phyloP scores from a whole-genome alignment of 1,284 basidiomycete species.

The Ganoderma meredithae region DNA sequence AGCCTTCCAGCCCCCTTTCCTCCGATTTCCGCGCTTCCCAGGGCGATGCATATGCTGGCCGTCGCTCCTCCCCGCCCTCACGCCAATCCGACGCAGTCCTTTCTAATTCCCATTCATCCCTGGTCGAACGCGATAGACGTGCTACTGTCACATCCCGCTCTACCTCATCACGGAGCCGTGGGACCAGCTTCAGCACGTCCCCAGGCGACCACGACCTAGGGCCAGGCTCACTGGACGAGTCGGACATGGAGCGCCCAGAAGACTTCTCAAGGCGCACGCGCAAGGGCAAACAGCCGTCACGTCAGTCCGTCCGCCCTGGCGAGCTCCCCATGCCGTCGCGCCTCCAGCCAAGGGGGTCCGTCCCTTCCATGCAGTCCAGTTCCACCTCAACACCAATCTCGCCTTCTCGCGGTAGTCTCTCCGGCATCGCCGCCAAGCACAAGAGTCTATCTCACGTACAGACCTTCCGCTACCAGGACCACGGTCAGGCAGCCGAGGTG shows the following conservation, averaged over 20 bases:
- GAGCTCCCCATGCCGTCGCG: constrained; percentile 64
- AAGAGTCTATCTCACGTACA: constrained; percentile 42
- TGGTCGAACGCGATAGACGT: constrained; percentile 43
- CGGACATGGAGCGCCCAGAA: constrained; percentile 62
- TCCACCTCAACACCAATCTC: constrained; percentile 42
- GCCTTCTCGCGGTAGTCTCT: constrained; percentile 46
- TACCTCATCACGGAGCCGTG: constrained; percentile 53
- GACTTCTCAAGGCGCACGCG: constrained; percentile 38
- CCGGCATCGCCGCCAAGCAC: constrained; percentile 34
- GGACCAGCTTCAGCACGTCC: constrained; percentile 59
- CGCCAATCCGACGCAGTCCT: constrained; percentile 22
- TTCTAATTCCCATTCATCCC: constrained; percentile 37
- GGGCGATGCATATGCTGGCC: constrained; percentile 23
- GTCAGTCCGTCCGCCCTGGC: constrained; percentile 50
- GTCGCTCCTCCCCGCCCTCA: constrained; percentile 14
- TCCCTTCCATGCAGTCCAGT: constrained; percentile 50
- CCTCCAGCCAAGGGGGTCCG: constrained; percentile 50
- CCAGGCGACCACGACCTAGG: constrained; percentile 48
- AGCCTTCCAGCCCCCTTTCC: constrained; percentile 38
- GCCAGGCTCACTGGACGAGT: constrained; percentile 50
- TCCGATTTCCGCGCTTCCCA: constrained; percentile 31
- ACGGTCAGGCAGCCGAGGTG: constrained; percentile 30
- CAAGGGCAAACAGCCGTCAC: constrained; percentile 38
- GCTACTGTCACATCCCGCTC: constrained; percentile 37
- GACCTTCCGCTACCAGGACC: constrained; percentile 22